Evolutionary conservation across 192 early-diverging fungal species (phyloP).

Genomic region (Rhizoclosmatium globosum): DNA sequence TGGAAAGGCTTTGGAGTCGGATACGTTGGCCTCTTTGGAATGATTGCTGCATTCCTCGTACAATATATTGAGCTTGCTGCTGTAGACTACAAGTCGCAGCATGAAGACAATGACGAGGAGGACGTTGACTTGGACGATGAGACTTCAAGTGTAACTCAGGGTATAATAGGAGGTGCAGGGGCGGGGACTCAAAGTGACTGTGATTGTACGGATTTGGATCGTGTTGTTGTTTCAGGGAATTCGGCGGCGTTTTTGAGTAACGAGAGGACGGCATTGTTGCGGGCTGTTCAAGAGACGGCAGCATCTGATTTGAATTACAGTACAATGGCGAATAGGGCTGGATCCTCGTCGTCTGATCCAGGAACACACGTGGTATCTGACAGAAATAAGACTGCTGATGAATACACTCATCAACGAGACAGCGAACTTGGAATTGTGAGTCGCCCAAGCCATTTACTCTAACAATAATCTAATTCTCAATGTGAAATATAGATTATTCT

Average conservation of each 20-base stretch:
- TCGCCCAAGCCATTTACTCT: too few relatives aligned
- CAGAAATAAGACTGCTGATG: neutral
- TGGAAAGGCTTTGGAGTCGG: constrained; percentile 29
- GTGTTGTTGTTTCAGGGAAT: neutral
- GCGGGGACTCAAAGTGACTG: too few relatives aligned
- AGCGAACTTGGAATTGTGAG: constrained; percentile 17
- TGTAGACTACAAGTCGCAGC: constrained; percentile 7
- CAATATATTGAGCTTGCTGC: constrained; percentile 42
- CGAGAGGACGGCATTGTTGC: neutral
- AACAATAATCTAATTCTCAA: too few relatives aligned
- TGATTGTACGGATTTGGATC: neutral
- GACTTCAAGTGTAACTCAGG: too few relatives aligned
- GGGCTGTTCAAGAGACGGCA: neutral
- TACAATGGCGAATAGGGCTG: too few relatives aligned
- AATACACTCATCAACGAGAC: neutral
- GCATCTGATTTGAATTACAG: neutral
- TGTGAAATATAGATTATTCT: constrained; percentile 44
- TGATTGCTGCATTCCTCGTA: constrained; percentile 44
- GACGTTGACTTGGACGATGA: too few relatives aligned
- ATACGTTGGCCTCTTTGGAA: constrained; percentile 48
- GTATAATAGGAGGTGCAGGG: too few relatives aligned
- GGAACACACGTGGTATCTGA: neutral
- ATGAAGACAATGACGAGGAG: neutral
- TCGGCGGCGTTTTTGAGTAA: neutral
- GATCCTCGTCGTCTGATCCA: neutral